A percentile compares a stretch with the other conserved stretches of the same genome.
Conservation (phyloP, 2,329 filamentous ascomycete genomes). For the Colletotrichum phormii region DNA sequence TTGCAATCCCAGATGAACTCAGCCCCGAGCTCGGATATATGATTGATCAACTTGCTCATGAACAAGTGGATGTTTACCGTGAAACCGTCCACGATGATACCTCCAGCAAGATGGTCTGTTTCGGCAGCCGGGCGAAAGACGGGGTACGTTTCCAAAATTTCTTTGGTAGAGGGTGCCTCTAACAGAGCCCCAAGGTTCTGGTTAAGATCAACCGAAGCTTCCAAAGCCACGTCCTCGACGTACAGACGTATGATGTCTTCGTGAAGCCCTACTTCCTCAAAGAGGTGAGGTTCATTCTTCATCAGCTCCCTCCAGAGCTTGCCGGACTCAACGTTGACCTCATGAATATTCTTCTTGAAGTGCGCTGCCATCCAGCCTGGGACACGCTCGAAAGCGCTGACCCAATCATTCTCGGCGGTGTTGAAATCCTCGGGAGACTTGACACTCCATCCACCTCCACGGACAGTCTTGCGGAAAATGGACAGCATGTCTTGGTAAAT, state of each 20-base stretch:
- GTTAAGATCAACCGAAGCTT: background rate
- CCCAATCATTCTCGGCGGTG: background rate
- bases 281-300: background rate
- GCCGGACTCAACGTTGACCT: background rate
- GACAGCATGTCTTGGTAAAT: background rate
- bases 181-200: background rate
- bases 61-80: constrained; percentile 31
- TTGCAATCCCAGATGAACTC: background rate
- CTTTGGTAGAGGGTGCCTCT: background rate
- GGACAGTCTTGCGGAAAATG: background rate
- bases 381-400: background rate
- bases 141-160: background rate
- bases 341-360: background rate
- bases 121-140: background rate
- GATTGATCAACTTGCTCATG: constrained; percentile 17
- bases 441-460: background rate
- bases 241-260: background rate
- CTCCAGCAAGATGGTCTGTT: constrained; percentile 13
- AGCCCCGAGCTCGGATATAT: background rate
- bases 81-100: constrained; percentile 28
- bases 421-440: background rate
- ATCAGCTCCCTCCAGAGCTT: background rate
- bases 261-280: background rate
- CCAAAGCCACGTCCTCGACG: background rate
- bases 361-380: background rate